Conservation (phyloP, 768 basidiomycete genomes). For the Russula sp. region DNA sequence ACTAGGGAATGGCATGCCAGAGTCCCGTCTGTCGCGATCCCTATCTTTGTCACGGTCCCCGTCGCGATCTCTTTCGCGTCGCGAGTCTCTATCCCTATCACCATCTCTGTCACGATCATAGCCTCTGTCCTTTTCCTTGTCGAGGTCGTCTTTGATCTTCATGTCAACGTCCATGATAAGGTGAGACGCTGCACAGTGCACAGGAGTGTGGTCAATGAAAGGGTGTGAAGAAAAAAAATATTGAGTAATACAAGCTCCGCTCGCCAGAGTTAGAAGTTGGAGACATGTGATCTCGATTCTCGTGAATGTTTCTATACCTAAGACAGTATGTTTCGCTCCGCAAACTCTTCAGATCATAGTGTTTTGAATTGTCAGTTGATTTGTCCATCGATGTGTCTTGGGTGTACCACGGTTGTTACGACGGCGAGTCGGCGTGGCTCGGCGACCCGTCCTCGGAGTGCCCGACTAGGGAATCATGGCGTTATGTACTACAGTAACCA, state of each 20-base stretch:
- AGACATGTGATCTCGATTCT: too few species aligned
- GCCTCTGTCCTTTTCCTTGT: conserved; percentile 56
- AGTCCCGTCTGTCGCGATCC: conserved; percentile 53
- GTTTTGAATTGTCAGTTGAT: too few species aligned
- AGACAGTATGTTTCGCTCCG: too few species aligned
- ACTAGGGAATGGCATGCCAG: conserved; percentile 43
- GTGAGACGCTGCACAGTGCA: too few species aligned
- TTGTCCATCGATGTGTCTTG: too few species aligned
- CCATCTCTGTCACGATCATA: conserved; percentile 45
- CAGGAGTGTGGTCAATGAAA: neutral
- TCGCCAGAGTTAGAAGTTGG: neutral
- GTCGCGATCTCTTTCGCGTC: conserved; percentile 48
- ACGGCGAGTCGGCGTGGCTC: too few species aligned
- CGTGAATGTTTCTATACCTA: too few species aligned
- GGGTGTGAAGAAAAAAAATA: neutral
- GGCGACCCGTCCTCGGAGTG: too few species aligned
- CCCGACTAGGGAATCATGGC: too few species aligned
- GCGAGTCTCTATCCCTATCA: conserved; percentile 48
- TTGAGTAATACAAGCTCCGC: conserved; percentile 7
- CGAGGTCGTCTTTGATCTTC: conserved; percentile 71
- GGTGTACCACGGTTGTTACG: too few species aligned
- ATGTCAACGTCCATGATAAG: conserved; percentile 72
- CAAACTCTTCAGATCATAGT: too few species aligned
- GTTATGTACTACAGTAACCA: too few species aligned
- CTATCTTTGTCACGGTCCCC: conserved; percentile 44